A percentile compares a stretch with the other conserved stretches of the same genome.
These are phyloP conservation scores for Tremella mesenterica DNA, from an alignment of 768 basidiomycete genomes.

Conservation along the genomic window DNA sequence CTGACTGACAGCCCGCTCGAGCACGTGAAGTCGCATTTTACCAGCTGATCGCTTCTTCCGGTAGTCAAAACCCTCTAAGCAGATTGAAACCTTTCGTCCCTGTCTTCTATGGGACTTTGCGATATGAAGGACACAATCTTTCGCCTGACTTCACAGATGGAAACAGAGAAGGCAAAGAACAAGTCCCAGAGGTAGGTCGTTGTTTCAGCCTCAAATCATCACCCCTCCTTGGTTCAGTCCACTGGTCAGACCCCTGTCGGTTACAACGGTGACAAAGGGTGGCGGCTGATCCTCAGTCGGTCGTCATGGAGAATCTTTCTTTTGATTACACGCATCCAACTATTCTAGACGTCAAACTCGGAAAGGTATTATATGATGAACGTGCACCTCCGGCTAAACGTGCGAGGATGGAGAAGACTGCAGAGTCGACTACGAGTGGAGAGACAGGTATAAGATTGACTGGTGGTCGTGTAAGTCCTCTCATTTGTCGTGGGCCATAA, in stretches of 20 bases:
- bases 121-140: constrained; percentile 63
- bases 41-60: constrained; percentile 24
- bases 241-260: not conserved
- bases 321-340: constrained; percentile 69
- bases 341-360: constrained; percentile 86
- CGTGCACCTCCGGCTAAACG: constrained; percentile 63
- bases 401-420: constrained; percentile 64
- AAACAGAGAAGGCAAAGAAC: constrained; percentile 9
- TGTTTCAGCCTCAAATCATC: constrained; percentile 1
- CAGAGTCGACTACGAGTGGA: constrained; percentile 60
- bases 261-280: not conserved
- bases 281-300: constrained; percentile 50
- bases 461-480: constrained; percentile 68
- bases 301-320: constrained; percentile 78
- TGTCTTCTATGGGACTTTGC: constrained; percentile 68
- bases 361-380: constrained; percentile 71
- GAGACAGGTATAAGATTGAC: constrained; percentile 75
- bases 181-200: constrained; percentile 26
- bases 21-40: constrained; percentile 45
- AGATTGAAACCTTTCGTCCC: constrained; percentile 54
- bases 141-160: constrained; percentile 39
- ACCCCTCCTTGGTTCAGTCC: too few species aligned
- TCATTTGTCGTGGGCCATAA: too few species aligned
- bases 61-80: constrained; percentile 10
- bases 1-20: constrained; percentile 30